phyloP scores from a whole-genome alignment of 2,329 filamentous ascomycete species.

The Colletotrichum sp. region DNA sequence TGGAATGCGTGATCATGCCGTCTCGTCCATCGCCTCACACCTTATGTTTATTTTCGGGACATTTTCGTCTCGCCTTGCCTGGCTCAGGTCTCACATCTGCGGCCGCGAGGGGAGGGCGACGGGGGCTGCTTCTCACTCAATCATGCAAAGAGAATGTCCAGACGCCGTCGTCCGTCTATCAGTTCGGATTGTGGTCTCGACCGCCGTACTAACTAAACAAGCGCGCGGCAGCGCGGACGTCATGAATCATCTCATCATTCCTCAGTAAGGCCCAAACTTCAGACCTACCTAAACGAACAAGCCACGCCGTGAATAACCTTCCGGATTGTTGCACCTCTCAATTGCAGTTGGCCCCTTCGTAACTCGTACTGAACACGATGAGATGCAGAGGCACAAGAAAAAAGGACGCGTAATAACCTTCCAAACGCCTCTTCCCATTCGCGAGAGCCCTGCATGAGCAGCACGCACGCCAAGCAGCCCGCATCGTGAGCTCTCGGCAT shows the following conservation, averaged over 20 bases:
- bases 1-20: neutral
- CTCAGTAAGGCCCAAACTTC: neutral
- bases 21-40: neutral
- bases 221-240: slow-evolving; percentile 8
- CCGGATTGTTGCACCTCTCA: neutral
- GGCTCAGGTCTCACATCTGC: neutral
- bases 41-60: neutral
- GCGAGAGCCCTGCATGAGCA: slow-evolving; percentile 1
- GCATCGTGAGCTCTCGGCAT: slow-evolving; percentile 15
- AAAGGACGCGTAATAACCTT: slow-evolving; percentile 13
- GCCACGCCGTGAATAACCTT: neutral
- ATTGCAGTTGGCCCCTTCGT: neutral
- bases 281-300: neutral
- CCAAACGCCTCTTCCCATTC: neutral
- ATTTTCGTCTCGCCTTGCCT: neutral
- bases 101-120: neutral
- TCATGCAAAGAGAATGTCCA: neutral
- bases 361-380: neutral
- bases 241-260: neutral
- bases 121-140: neutral
- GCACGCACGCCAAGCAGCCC: slow-evolving; percentile 11
- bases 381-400: neutral
- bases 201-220: neutral
- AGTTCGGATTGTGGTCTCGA: neutral
- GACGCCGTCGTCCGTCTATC: neutral